Evolutionary conservation across 495 filamentous ascomycete species (phyloP).

Genomic region (Aspergillus heteromorphus): DNA sequence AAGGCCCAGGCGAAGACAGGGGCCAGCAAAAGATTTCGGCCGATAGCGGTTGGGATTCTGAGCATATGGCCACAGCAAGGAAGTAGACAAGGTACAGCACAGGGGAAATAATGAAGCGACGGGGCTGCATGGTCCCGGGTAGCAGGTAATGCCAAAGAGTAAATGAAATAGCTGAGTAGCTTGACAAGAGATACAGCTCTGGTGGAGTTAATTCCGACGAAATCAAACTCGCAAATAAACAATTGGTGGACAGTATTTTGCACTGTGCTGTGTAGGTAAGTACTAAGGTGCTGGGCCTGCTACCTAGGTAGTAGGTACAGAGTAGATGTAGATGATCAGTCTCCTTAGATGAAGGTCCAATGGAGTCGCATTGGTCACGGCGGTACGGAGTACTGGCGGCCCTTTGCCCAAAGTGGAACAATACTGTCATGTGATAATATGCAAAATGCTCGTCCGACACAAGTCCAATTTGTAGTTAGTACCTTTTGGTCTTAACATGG

Average conservation of each 20-base stretch:
- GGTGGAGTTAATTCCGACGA: not conserved
- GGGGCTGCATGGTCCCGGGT: slow-evolving; percentile 25
- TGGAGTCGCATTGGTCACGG: too few relatives aligned
- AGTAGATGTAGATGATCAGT: too few relatives aligned
- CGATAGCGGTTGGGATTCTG: slow-evolving; percentile 17
- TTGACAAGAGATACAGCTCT: not conserved
- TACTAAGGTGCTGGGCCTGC: too few relatives aligned
- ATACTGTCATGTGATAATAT: too few relatives aligned
- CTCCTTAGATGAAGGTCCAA: too few relatives aligned
- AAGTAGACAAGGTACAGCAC: slow-evolving; percentile 6
- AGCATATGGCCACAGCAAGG: slow-evolving; percentile 11
- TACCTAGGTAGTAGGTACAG: not conserved
- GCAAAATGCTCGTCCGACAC: too few relatives aligned
- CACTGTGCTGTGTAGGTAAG: not conserved
- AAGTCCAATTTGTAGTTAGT: too few relatives aligned
- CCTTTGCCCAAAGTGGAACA: too few relatives aligned
- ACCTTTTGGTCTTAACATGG: too few relatives aligned
- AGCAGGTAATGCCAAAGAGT: not conserved
- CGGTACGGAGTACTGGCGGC: too few relatives aligned
- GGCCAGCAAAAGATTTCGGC: slow-evolving; percentile 42
- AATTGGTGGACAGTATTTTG: not conserved
- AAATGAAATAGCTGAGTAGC: too few relatives aligned
- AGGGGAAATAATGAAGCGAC: slow-evolving; percentile 12
- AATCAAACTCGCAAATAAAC: not conserved
- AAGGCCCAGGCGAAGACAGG: slow-evolving; percentile 28